A percentile compares a stretch with the other conserved stretches of the same genome.
Conservation (phyloP, 352 stramenopile species). For the Phytophthora idaei region DNA sequence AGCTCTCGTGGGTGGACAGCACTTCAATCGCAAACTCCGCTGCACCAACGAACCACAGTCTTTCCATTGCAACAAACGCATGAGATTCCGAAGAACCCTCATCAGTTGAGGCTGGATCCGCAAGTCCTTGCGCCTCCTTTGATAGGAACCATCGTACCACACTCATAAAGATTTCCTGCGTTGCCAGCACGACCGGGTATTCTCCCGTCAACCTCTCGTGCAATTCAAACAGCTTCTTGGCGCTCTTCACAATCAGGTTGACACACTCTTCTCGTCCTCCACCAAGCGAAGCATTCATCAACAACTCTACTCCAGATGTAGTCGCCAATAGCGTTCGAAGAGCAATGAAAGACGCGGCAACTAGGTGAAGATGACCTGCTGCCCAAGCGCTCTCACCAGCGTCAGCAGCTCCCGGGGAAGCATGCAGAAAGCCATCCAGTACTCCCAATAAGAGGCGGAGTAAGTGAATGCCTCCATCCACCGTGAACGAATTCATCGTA, state of each 20-base stretch:
- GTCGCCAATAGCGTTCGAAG: constrained; percentile 47
- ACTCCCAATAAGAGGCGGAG: constrained; percentile 56
- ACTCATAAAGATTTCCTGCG: constrained; percentile 61
- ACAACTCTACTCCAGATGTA: constrained; percentile 42
- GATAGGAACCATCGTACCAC: constrained; percentile 65
- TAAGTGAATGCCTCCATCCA: constrained; percentile 62
- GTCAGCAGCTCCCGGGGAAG: constrained; percentile 8
- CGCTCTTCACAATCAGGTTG: constrained; percentile 53
- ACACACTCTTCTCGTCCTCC: constrained; percentile 61
- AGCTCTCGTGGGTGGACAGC: constrained; percentile 64
- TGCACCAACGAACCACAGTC: constrained; percentile 56
- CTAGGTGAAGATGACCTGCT: constrained; percentile 48
- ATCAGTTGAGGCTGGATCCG: constrained; percentile 4
- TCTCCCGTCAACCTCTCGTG: constrained; percentile 55
- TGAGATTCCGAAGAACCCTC: constrained; percentile 8
- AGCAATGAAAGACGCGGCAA: constrained; percentile 46
- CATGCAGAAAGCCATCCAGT: constrained; percentile 61
- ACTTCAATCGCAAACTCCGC: constrained; percentile 69
- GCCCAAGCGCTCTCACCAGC: constrained; percentile 38
- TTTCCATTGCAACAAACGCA: constrained; percentile 35
- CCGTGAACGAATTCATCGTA: constrained; percentile 16
- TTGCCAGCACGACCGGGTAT: constrained; percentile 59
- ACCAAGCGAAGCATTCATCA: constrained; percentile 50
- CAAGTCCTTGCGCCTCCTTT: constrained; percentile 44
- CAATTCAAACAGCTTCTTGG: constrained; percentile 68